Conservation (phyloP, 2,329 filamentous ascomycete species). For the Orbilia javanica region DNA sequence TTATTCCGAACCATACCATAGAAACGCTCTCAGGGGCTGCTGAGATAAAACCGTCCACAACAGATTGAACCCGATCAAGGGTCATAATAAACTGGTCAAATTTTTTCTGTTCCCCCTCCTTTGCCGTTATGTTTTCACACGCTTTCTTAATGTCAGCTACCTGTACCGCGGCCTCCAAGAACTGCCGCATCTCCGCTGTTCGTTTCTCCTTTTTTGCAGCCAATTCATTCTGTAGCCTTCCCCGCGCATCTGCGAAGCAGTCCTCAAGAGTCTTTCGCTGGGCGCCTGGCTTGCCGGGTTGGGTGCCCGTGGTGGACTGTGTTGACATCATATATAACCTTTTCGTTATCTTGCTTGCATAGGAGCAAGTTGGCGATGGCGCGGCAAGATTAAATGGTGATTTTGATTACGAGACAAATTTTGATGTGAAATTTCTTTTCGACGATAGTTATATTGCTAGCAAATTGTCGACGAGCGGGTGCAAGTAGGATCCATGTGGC, state of each 20-base stretch:
- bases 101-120: background rate
- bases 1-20: constrained; percentile 40
- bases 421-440: too few relatives aligned
- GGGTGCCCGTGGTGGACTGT: background rate
- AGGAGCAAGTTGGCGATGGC: too few relatives aligned
- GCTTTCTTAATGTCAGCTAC: constrained; percentile 15
- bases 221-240: background rate
- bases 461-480: too few relatives aligned
- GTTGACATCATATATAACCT: background rate
- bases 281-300: background rate
- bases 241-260: constrained; percentile 10
- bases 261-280: constrained; percentile 17
- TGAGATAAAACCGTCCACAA: constrained; percentile 7
- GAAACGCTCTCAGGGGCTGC: constrained; percentile 34
- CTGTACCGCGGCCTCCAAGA: background rate
- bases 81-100: constrained; percentile 25
- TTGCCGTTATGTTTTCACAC: background rate
- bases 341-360: too few relatives aligned
- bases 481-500: too few relatives aligned
- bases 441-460: too few relatives aligned
- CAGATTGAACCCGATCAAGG: constrained; percentile 13
- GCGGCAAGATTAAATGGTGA: too few relatives aligned
- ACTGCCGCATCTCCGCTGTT: background rate
- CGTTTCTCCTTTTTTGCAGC: background rate
- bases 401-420: too few relatives aligned